Evolutionary conservation across 164 flowering plant genomes (phyloP).

Genomic region (Sextonia rubra): DNA sequence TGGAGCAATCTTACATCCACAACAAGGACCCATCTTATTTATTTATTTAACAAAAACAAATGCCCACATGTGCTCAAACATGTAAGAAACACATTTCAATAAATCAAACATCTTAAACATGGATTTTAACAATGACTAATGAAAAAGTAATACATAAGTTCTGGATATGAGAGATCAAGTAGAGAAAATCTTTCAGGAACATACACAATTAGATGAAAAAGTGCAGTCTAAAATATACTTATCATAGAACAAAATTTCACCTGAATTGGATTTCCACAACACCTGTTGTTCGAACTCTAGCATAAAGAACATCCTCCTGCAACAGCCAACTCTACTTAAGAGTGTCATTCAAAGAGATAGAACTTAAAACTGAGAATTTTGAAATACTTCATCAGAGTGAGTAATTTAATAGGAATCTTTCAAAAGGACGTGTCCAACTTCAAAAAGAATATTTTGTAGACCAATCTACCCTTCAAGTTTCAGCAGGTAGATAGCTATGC

Average conservation of each 20-base stretch:
- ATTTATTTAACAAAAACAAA: too few species aligned
- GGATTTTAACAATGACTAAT: not conserved
- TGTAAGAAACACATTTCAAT: too few species aligned
- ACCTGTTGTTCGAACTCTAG: conserved; percentile 94
- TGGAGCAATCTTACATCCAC: not conserved
- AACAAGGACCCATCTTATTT: not conserved
- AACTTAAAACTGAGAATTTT: not conserved
- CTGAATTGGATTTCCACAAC: conserved; percentile 98
- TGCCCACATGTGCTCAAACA: too few species aligned
- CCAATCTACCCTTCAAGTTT: not conserved
- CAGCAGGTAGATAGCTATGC: not conserved
- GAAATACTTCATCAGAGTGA: not conserved
- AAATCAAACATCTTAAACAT: too few species aligned
- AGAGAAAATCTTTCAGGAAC: too few species aligned
- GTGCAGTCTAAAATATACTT: not conserved
- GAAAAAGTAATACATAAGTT: not conserved
- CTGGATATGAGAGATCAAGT: not conserved
- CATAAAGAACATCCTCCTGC: conserved; percentile 97
- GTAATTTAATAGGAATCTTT: not conserved
- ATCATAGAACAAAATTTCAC: conserved; percentile 23
- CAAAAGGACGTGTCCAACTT: not conserved
- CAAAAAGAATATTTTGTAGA: not conserved
- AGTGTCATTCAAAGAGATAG: not conserved
- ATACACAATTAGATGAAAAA: not conserved
- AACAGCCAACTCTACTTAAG: conserved; percentile 1